Evolutionary conservation across 495 filamentous ascomycete genomes (phyloP).

Genomic region (Talaromyces stipitatus): DNA sequence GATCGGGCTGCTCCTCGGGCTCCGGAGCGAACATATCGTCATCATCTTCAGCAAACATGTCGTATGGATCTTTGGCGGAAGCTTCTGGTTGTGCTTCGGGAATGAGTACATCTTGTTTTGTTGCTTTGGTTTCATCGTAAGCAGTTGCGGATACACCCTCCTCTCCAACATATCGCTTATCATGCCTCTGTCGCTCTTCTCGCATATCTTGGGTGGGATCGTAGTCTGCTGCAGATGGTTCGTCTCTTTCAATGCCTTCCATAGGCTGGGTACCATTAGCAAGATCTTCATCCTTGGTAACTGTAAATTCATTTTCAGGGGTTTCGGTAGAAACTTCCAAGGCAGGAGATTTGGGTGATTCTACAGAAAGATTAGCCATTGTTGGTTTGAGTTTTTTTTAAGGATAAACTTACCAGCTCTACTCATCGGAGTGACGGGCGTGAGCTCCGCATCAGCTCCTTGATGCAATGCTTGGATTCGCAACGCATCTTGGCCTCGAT

Average conservation of each 20-base stretch:
- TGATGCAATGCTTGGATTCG: constrained; percentile 69
- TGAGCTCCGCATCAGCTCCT: constrained; percentile 33
- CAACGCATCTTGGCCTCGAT: constrained; percentile 63
- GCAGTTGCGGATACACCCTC: constrained; percentile 50
- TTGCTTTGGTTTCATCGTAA: constrained; percentile 54
- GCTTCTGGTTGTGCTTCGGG: constrained; percentile 32
- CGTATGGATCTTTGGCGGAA: constrained; percentile 57
- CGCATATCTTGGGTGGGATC: constrained; percentile 90
- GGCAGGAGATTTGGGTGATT: constrained; percentile 25
- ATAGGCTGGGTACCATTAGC: constrained; percentile 49
- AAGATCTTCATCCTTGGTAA: constrained; percentile 57
- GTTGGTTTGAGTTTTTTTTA: neutral
- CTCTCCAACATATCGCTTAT: constrained; percentile 48
- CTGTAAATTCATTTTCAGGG: constrained; percentile 41
- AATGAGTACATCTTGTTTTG: constrained; percentile 48
- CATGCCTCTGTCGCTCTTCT: constrained; percentile 72
- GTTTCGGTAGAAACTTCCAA: constrained; percentile 39
- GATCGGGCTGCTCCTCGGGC: constrained; percentile 31
- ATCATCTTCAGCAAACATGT: constrained; percentile 94
- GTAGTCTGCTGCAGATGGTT: constrained; percentile 90
- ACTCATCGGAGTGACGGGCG: constrained; percentile 6
- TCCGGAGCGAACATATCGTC: constrained; percentile 81
- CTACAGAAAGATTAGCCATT: constrained; percentile 8
- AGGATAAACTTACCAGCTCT: neutral
- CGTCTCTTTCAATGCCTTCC: constrained; percentile 55